Base-by-base conservation (phyloP, 2,329 filamentous ascomycete species). In the Xylaria sp. region DNA sequence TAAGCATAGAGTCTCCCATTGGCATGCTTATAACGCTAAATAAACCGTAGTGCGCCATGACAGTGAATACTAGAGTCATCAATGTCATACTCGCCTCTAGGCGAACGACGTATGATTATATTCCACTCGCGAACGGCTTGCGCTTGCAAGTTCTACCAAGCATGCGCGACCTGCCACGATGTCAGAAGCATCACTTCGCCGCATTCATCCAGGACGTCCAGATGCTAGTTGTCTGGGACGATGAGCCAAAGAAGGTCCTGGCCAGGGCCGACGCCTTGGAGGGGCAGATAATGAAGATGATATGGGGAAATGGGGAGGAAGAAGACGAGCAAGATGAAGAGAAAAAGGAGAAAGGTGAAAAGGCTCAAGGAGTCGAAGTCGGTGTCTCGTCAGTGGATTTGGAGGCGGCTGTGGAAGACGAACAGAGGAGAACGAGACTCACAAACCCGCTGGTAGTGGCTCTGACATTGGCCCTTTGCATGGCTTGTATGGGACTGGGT, bases 181-280 rank as follows among this genome's bases (percentile, higher is more conserved):
- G 83, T 61, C 79, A 86, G 65, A 85, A 86, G 66, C 83, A 86
- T 69, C 84, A 87, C 56, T 86, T 85, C 63, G 84, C 82, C n/a
- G 84, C 84, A 7, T 87, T 87, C 66, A 80, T 87, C 47, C 75
- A 79, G 54, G 81, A 85, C 58, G 72, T 76, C n/a, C 74, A 76
- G 40, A 74, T 85, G 38, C 69, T 87, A n/a, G 74, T 86, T 4
- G 82, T 86, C 20, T 87, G 84, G 84, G 84, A 85, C 40, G 84
- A 87, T 59, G 78, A 85, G 39, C 80, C 84, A 13, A 77, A 79
- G 59, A 77, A 80, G 52, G 69, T 86, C 16, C 69, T 86, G 9
- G 69, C 74, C 13, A 76, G 84, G 39, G 81, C 77, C 0, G 72
- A 76, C 48, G 72, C 72, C 40, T 74, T 87, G 29, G 81, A 86